Conservation (phyloP, 2,329 filamentous ascomycete genomes). For the Fusarium caatingaense region DNA sequence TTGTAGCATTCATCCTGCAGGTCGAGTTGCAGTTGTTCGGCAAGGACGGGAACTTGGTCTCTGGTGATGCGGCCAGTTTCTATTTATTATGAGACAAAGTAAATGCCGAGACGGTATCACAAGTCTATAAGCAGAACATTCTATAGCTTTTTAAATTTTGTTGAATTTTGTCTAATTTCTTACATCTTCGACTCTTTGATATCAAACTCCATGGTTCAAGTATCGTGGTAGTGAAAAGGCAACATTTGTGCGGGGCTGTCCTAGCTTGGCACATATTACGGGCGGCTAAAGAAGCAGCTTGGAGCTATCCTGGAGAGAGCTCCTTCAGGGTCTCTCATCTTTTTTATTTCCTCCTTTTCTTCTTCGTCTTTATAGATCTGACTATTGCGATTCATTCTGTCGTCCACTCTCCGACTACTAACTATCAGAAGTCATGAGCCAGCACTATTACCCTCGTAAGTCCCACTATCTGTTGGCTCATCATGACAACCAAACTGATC, state of each 20-base stretch:
- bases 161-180: not conserved
- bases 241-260: conserved; percentile 33
- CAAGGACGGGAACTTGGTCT: conserved; percentile 26
- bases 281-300: conserved; percentile 36
- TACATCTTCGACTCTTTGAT: not conserved
- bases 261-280: conserved; percentile 35
- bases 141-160: not conserved
- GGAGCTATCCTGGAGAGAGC: conserved; percentile 15
- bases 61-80: conserved; percentile 17
- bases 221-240: conserved; percentile 16
- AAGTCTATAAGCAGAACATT: not conserved
- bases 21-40: conserved; percentile 4
- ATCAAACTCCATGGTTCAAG: conserved; percentile 8
- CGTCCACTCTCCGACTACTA: not conserved
- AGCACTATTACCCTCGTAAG: conserved; percentile 62
- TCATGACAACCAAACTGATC: conserved; percentile 37
- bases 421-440: conserved; percentile 49
- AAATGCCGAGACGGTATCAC: not conserved
- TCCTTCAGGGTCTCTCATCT: conserved; percentile 13
- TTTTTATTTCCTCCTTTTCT: conserved; percentile 8
- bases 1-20: not conserved
- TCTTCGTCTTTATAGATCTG: conserved; percentile 1
- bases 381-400: not conserved
- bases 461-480: conserved; percentile 25
- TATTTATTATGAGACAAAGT: conserved; percentile 3